Base-by-base conservation (phyloP, 2,329 filamentous ascomycete genomes). In the Exserohilum rostratum region DNA sequence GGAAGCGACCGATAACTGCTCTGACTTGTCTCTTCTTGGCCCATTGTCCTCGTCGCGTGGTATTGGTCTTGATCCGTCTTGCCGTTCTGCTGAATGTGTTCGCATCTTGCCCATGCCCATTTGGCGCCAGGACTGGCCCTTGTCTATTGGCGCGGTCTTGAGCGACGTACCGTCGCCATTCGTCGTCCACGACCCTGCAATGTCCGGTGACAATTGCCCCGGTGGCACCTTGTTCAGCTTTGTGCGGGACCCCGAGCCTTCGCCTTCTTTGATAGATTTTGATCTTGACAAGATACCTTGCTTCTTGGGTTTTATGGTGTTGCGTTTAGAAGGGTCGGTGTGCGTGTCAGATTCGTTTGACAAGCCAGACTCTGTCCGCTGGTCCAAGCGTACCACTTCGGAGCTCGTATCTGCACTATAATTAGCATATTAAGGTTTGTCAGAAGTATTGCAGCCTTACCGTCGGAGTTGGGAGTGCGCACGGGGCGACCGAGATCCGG, bases 41-140 rank as follows among this genome's bases (percentile, higher is more conserved):
- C 53, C 50, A 7, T 63, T 52, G 30, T 73, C 70, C 7, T 71
- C 69, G 12, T 73, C 69, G 22, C 70, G 68, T 18, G 70, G 68
- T 6, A 69, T 62, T 39, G 67, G 60, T 20, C 72, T 69, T 34
- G 62, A 60, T 18, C 65, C 61, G 22, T 76, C 72, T 45, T 79
- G 77, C 22, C 90, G 85, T 71, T 96, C 91, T 58, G 87, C 86
- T 3, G 90, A 92, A 64, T 88, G 87, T 63, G 90, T 91, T 58
- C 90, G 84, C 50, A 82, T 75, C 47, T 73, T 74, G 47, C 68
- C 81, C 27, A 88, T 85, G 58, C 74, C 76, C 79, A 90, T 87
- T 39, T 88, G 84, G 62, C 85, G 84, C 65, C 88, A 86, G 3
- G 86, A 82, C 63, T 87, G 84, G 52, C 92, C 90, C 64, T 85